Conservation (phyloP, 129 eudicot species). For the Chrysanthemum makinoi region DNA sequence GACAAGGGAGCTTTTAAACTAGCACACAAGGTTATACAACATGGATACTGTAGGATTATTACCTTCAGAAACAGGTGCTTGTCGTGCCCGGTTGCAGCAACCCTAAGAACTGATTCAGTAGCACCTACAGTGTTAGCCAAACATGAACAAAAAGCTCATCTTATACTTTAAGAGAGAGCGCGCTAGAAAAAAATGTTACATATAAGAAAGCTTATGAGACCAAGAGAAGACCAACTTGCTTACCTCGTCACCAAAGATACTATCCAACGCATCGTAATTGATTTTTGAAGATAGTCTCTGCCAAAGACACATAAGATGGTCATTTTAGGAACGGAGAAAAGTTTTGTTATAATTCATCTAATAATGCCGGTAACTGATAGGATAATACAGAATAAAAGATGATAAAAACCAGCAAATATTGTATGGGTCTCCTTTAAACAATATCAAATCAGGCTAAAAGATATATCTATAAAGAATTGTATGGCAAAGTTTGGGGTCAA, state of each 20-base stretch:
- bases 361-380: background rate
- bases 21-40: background rate
- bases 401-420: too few relatives aligned
- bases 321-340: background rate
- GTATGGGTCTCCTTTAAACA: background rate
- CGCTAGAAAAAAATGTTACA: background rate
- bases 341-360: background rate
- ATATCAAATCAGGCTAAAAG: too few relatives aligned
- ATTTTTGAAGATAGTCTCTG: constrained; percentile 64
- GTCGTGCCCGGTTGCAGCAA: constrained; percentile 98
- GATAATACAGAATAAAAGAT: background rate
- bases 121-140: constrained; percentile 99
- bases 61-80: constrained; percentile 91
- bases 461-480: background rate
- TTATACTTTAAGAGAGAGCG: background rate
- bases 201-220: background rate
- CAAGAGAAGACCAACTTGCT: constrained; percentile 23
- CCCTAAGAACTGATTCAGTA: constrained; percentile 93
- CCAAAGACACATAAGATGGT: constrained; percentile 4
- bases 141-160: constrained; percentile 29
- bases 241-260: constrained; percentile 62
- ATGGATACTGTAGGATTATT: background rate
- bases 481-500: background rate
- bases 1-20: background rate
- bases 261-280: constrained; percentile 44